Evolutionary conservation across 257 asterid genomes (phyloP), one percentile per base, ranked within the genome.

Genomic region (Marsdenia floribunda): DNA sequence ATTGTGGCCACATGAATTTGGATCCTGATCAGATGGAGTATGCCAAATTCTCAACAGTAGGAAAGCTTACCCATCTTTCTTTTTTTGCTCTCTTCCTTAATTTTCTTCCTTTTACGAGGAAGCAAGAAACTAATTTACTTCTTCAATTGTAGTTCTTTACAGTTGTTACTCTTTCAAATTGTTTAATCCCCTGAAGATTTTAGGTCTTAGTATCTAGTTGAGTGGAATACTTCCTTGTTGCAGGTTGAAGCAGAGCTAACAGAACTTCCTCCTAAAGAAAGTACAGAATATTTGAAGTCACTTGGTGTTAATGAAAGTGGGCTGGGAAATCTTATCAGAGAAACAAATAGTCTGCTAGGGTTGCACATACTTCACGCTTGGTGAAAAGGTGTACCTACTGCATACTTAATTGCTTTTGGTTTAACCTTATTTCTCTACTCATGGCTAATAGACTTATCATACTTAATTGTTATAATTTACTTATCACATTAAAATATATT

Each of bases 221-320:
- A 74, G 33, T 44, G 33, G 14, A 78, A 68, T 60, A n/a, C 26
- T 53, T 46, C 74, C 73, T 66, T 53, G 29, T 78, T 78, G 37
- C 82, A 93, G 98, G 98, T 94, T 83, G 99, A 94, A 73, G 89
- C 99, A 63, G 99, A 92, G 89, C 98, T 94, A 59, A 79, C 96
- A 63, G 99, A 94, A 79, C 97, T 94, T 85, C 92, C 97, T 72
- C 88, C 88, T 38, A 96, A 90, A 76, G 99, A 94, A 81, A 92
- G 98, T 80, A 75, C 80, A 54, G 98, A 94, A 78, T 94, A 87
- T 83, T 83, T 93, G 88, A 87, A 80, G 53, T 93, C 98, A 71
- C 97, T 93, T 58, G 97, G 97, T 70, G 98, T 93, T 74, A 53
- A 73, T 70, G 97, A 91, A 79, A 87, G 97, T 79, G 98, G 98